Evolutionary conservation across 176 grass and related monocot species (phyloP).

Genomic region (Thalia dealbata): DNA sequence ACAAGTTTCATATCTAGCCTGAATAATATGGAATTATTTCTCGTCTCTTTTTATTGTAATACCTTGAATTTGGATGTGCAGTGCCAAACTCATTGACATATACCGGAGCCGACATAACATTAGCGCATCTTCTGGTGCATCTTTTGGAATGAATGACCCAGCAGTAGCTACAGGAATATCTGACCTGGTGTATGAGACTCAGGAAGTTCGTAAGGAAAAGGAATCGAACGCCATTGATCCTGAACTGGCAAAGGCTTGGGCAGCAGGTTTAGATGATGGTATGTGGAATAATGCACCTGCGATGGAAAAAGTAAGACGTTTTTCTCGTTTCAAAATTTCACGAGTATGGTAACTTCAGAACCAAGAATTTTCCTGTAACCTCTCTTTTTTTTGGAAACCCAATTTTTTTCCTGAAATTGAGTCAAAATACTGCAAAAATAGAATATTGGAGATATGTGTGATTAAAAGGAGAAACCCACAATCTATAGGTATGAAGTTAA

Average conservation of each 20-base stretch:
- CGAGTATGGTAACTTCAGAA: not conserved
- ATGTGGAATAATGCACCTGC: conserved; percentile 77
- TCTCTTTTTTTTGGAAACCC: no score
- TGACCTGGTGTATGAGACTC: conserved; percentile 87
- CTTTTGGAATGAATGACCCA: conserved; percentile 73
- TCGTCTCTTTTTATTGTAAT: not conserved
- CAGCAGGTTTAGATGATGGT: conserved; percentile 89
- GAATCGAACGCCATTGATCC: conserved; percentile 75
- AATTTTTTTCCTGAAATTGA: not conserved
- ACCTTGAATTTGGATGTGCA: conserved; percentile 35
- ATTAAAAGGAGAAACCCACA: not conserved
- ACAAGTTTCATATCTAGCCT: not conserved
- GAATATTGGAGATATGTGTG: not conserved
- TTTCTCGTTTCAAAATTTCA: conserved; percentile 9
- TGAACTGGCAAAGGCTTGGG: conserved; percentile 98
- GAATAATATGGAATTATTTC: not conserved
- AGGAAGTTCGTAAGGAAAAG: conserved; percentile 37
- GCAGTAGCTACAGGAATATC: conserved; percentile 98
- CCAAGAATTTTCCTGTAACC: not conserved
- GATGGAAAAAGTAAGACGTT: conserved; percentile 68
- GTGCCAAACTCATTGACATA: conserved; percentile 87
- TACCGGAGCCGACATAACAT: conserved; percentile 95
- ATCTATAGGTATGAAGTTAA: not conserved
- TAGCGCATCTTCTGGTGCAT: conserved; percentile 67
- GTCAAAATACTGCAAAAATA: not conserved